Conservation (phyloP, 1,284 basidiomycete genomes). For the Ustilago hordei region DNA sequence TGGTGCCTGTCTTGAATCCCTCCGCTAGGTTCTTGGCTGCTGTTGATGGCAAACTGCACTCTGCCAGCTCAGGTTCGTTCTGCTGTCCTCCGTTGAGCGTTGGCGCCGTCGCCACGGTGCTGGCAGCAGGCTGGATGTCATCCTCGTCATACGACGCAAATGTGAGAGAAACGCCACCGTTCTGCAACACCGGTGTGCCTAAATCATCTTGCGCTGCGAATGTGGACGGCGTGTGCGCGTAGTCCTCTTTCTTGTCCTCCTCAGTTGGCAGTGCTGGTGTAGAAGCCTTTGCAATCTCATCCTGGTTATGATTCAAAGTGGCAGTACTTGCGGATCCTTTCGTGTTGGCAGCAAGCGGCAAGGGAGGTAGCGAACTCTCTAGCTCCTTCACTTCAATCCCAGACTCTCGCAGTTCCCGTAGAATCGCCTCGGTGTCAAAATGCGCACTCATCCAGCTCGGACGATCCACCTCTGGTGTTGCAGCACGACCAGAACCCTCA, state of each 20-base stretch:
- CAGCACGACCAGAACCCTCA: slow-evolving; percentile 22
- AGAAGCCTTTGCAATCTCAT: background rate
- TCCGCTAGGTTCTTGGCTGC: slow-evolving; percentile 31
- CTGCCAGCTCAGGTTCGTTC: slow-evolving; percentile 3
- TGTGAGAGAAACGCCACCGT: slow-evolving; percentile 49
- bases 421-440: slow-evolving; percentile 61
- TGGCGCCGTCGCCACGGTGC: background rate
- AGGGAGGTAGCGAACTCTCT: slow-evolving; percentile 58
- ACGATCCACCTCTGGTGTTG: slow-evolving; percentile 47
- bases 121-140: slow-evolving; percentile 25
- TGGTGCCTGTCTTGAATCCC: slow-evolving; percentile 25
- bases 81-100: background rate
- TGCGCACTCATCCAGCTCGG: slow-evolving; percentile 41
- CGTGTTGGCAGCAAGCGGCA: slow-evolving; percentile 35
- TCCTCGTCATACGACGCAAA: slow-evolving; percentile 56
- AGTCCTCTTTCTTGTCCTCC: background rate
- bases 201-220: background rate
- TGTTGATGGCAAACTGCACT: slow-evolving; percentile 32
- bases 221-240: background rate
- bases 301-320: background rate
- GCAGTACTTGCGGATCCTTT: background rate
- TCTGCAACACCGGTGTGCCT: slow-evolving; percentile 1
- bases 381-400: slow-evolving; percentile 64
- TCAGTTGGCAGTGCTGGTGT: background rate
- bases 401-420: slow-evolving; percentile 60